Evolutionary conservation across 345 rosid species (phyloP).

Genomic region (Capsella bursapastoris): DNA sequence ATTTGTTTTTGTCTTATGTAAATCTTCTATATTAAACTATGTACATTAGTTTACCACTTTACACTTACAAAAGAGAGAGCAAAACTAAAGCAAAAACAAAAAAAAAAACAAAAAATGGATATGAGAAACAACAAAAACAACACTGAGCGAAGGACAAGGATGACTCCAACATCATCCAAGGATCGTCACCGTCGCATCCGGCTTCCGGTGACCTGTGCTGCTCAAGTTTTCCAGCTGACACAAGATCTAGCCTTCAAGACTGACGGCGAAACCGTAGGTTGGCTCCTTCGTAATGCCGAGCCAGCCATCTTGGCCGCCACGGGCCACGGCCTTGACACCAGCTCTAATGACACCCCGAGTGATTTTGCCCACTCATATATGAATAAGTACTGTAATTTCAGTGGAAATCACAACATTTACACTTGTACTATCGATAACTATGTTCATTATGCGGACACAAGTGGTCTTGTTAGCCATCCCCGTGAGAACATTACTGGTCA

Average conservation of each 20-base stretch:
- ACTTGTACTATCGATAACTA: background rate
- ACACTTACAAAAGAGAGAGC: background rate
- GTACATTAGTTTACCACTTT: too few species aligned
- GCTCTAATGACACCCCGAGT: background rate
- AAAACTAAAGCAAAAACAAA: too few species aligned
- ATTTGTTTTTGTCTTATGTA: background rate
- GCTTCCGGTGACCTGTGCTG: background rate
- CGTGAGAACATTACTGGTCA: background rate
- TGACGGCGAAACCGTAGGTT: slow-evolving; percentile 11
- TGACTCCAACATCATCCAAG: background rate
- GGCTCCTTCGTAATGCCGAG: slow-evolving; percentile 23
- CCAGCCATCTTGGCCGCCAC: slow-evolving; percentile 13
- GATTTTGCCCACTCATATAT: background rate
- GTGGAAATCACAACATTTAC: background rate
- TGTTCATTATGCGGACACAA: background rate
- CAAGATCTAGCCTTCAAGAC: background rate
- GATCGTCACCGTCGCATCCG: slow-evolving; percentile 18
- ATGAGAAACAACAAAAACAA: background rate
- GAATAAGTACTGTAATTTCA: background rate
- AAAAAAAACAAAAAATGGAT: background rate
- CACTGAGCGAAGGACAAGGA: background rate
- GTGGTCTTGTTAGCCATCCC: background rate
- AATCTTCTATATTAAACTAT: background rate
- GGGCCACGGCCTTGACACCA: background rate
- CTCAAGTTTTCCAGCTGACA: slow-evolving; percentile 12